Evolutionary conservation across 2,329 filamentous ascomycete genomes (phyloP), one percentile per base, ranked within the genome.

Genomic region (Cordyceps militaris): DNA sequence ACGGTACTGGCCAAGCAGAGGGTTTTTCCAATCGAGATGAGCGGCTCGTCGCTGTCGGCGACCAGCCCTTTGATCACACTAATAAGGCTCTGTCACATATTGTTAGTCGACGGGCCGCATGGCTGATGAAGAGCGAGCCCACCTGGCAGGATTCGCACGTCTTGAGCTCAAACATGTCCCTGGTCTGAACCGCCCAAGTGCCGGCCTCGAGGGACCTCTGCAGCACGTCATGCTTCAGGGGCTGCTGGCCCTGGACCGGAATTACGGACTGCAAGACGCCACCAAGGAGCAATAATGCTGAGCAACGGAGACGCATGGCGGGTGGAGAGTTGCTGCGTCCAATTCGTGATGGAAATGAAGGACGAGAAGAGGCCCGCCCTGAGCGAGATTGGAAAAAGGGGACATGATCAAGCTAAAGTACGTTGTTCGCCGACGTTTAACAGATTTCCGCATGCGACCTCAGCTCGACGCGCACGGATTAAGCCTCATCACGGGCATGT

Each of bases 1-100:
- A 71, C 71, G 53, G 67, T 66, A 55, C 67, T 66, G 2, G 66
- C 51, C 47, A 68, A 68, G 63, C 72, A 74, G 24, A 73, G 60
- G 1, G 62, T 62, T 47, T 69, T 67, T 11, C 67, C 46, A 4
- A 67, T 62, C 14, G 61, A 63, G 30, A 75, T 66, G 56, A 81
- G 74, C 6, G 70, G 64, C 13, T 65, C 58, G 42, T 80, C 73
- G 4, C 78, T 76, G 3, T 76, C 60, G 23, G 63, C 63, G 6
- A 76, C 73, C 21, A 79, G 65, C 2, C 71, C 70, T 61, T 80
- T 77, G 28, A 80, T 70, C 8, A 73, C 63, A 26, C 68, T 64
- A 5, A 67, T 46, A 30, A 66, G 53, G 19, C 38, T 60, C 63
- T 67, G 24, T 19, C 14, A 44, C 38, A 36, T 5, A 16, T 34